These are phyloP conservation scores for Penicillium chermesinum DNA, from an alignment of 495 filamentous ascomycete genomes.

Conservation along the genomic window DNA sequence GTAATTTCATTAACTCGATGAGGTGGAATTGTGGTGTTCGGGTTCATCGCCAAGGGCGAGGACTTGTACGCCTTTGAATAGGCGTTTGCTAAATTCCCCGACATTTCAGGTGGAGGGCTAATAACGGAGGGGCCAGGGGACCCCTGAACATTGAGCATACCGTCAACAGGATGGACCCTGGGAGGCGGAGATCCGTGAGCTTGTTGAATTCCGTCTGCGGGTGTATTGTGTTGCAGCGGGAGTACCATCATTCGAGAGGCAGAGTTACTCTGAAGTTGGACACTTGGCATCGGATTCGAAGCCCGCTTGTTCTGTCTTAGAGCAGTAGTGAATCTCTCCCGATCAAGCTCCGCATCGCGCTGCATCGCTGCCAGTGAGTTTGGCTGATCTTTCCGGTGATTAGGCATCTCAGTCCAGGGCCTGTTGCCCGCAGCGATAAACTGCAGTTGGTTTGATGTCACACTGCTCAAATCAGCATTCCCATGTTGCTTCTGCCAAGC, in stretches of 20 bases:
- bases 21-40: slow-evolving; percentile 4
- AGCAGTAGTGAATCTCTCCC: slow-evolving; percentile 25
- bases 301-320: slow-evolving; percentile 19
- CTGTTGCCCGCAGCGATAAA: not conserved
- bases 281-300: not conserved
- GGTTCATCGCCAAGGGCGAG: slow-evolving; percentile 30
- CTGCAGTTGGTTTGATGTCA: not conserved
- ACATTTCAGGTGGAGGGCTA: not conserved
- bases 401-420: not conserved
- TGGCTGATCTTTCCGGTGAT: not conserved
- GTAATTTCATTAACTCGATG: not conserved
- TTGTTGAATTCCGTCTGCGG: not conserved
- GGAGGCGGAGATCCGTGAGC: not conserved
- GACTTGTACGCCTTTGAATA: slow-evolving; percentile 27
- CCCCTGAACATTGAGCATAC: too few species aligned
- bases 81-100: not conserved
- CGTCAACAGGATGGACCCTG: too few species aligned
- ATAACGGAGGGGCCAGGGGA: too few species aligned
- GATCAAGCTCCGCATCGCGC: slow-evolving; percentile 22
- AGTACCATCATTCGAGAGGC: not conserved
- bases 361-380: not conserved
- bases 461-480: not conserved
- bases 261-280: not conserved
- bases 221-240: not conserved
- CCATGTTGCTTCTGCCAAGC: slow-evolving; percentile 18